A percentile compares a stretch with the other conserved stretches of the same genome.
Conservation (phyloP, 2,329 filamentous ascomycete species). For the Dissoconium aciculare region DNA sequence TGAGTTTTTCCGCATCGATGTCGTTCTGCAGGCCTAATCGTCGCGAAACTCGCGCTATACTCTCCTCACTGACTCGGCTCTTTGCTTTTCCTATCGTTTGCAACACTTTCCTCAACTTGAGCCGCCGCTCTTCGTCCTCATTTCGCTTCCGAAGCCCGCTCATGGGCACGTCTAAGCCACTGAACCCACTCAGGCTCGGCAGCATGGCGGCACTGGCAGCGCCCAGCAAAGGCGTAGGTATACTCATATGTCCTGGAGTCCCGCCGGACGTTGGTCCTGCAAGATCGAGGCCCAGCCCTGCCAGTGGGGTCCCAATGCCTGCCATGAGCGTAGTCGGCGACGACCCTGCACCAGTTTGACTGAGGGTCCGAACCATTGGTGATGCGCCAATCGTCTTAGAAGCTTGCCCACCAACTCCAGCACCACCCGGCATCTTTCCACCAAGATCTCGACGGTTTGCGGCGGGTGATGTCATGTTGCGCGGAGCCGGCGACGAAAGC, state of each 20-base stretch:
- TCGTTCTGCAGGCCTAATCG: slow-evolving; percentile 46
- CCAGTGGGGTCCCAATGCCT: slow-evolving; percentile 18
- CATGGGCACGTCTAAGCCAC: slow-evolving; percentile 29
- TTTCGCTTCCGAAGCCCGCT: slow-evolving; percentile 26
- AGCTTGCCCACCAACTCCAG: neutral
- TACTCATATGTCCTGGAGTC: slow-evolving; percentile 29
- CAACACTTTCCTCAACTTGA: slow-evolving; percentile 45
- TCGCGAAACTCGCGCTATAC: slow-evolving; percentile 55
- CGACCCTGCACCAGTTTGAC: slow-evolving; percentile 16
- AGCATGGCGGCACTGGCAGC: slow-evolving; percentile 28
- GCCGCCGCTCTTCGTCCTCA: slow-evolving; percentile 39
- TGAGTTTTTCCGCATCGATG: slow-evolving; percentile 12
- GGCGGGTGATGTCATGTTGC: slow-evolving; percentile 17
- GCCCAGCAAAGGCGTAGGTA: slow-evolving; percentile 19
- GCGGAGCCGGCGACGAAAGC: slow-evolving; percentile 27
- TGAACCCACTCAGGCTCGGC: slow-evolving; percentile 28
- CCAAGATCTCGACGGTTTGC: slow-evolving; percentile 19
- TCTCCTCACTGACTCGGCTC: slow-evolving; percentile 57
- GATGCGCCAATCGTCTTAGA: slow-evolving; percentile 16
- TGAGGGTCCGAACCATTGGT: slow-evolving; percentile 22
- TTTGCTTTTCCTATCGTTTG: slow-evolving; percentile 52
- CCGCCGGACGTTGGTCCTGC: slow-evolving; percentile 18
- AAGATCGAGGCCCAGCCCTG: slow-evolving; percentile 18
- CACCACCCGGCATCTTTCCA: slow-evolving; percentile 24
- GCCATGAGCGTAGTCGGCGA: slow-evolving; percentile 15